phyloP scores from a whole-genome alignment of 768 basidiomycete species.

The Suillus paluster region DNA sequence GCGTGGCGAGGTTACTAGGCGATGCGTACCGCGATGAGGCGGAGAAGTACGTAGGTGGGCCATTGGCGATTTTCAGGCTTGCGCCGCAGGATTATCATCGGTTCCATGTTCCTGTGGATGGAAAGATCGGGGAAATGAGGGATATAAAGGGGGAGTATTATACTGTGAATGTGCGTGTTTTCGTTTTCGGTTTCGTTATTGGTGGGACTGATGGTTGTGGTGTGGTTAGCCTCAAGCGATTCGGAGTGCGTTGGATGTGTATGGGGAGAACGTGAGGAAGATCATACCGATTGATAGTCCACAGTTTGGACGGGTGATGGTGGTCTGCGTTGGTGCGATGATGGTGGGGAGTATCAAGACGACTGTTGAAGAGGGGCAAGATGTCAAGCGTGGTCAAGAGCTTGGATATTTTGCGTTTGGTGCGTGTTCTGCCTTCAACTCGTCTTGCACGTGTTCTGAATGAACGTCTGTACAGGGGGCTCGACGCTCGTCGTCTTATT shows the following conservation, averaged over 20 bases:
- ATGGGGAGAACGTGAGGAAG: constrained; percentile 92
- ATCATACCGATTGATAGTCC: constrained; percentile 91
- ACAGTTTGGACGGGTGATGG: constrained; percentile 90
- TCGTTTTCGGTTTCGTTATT: not conserved
- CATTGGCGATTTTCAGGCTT: constrained; percentile 86
- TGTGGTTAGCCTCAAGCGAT: constrained; percentile 83
- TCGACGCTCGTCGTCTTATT: constrained; percentile 92
- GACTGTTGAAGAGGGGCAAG: constrained; percentile 84
- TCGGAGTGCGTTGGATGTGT: constrained; percentile 87
- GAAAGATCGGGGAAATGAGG: constrained; percentile 80
- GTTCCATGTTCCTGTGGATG: constrained; percentile 88
- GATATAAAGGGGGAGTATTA: constrained; percentile 93
- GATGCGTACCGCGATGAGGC: constrained; percentile 72
- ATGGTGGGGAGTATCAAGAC: constrained; percentile 92
- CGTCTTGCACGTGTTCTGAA: constrained; percentile 1
- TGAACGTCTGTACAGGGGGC: constrained; percentile 56
- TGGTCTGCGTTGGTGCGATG: constrained; percentile 92
- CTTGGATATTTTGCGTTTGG: constrained; percentile 97
- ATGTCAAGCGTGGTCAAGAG: constrained; percentile 84
- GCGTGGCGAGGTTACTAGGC: constrained; percentile 77
- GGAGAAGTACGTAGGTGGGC: constrained; percentile 77
- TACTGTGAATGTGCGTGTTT: constrained; percentile 81
- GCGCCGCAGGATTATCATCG: constrained; percentile 97
- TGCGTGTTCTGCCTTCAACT: constrained; percentile 37
- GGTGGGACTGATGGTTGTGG: not conserved